Percentiles rank a stretch among this genome's conserved stretches.
Conservation (phyloP, 2,329 filamentous ascomycete species). For the Nothophaeocryptopus gaeumannii region DNA sequence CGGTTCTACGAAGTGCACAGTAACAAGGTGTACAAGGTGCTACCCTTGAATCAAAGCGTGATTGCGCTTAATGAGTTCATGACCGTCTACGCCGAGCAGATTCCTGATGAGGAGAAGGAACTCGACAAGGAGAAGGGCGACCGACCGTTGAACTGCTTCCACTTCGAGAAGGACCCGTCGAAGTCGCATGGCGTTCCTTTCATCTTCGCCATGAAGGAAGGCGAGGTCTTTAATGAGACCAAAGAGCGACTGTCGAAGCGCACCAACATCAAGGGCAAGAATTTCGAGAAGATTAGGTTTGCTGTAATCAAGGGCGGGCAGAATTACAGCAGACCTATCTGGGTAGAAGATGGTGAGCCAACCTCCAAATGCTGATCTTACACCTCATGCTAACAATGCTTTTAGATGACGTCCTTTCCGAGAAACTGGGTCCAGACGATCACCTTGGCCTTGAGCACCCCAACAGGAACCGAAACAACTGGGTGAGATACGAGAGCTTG, state of each 20-base stretch:
- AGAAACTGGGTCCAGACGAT: conserved; percentile 43
- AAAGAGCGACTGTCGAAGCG: conserved; percentile 92
- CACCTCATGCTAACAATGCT: conserved; percentile 9
- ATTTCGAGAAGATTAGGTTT: conserved; percentile 98
- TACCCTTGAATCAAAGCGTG: conserved; percentile 69
- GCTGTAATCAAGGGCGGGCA: conserved; percentile 65
- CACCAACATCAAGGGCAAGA: conserved; percentile 94
- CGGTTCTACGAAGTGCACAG: conserved; percentile 79
- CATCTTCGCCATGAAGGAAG: conserved; percentile 80
- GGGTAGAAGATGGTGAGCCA: conserved; percentile 79
- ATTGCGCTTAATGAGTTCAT: conserved; percentile 82
- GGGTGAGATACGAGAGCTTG: conserved; percentile 60
- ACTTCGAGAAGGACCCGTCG: conserved; percentile 85
- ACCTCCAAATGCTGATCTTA: not conserved
- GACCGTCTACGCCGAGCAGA: conserved; percentile 73
- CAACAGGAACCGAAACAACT: conserved; percentile 59
- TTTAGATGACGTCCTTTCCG: conserved; percentile 47
- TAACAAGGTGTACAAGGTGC: conserved; percentile 79
- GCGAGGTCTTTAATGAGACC: conserved; percentile 83
- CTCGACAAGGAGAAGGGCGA: conserved; percentile 42
- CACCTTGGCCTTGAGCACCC: conserved; percentile 58
- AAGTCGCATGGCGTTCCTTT: conserved; percentile 88
- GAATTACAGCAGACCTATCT: conserved; percentile 73
- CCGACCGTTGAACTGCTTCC: conserved; percentile 74
- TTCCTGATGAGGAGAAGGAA: conserved; percentile 64